Conservation (phyloP, 352 stramenopile genomes). For the Phytophthora tentaculata region DNA sequence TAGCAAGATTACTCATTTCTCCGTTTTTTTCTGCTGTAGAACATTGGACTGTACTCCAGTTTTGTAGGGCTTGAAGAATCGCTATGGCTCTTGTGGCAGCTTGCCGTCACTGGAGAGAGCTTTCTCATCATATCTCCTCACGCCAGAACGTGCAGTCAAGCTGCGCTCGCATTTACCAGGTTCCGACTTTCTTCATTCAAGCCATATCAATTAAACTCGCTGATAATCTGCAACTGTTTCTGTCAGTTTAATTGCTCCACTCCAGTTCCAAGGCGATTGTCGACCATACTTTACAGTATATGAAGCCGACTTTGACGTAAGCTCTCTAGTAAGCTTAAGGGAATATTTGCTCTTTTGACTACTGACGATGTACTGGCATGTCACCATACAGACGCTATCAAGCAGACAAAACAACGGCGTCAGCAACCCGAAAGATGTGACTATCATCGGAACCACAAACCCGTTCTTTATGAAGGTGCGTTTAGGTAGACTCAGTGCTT, state of each 20-base stretch:
- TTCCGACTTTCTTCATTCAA: constrained; percentile 19
- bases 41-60: constrained; percentile 84
- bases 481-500: neutral
- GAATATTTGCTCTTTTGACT: neutral
- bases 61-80: constrained; percentile 77
- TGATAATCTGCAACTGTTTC: constrained; percentile 16
- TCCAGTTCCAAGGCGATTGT: constrained; percentile 83
- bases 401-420: constrained; percentile 60
- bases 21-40: constrained; percentile 26
- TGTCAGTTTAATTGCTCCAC: constrained; percentile 76
- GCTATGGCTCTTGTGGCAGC: constrained; percentile 87
- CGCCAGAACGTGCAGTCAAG: constrained; percentile 82
- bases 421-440: constrained; percentile 54
- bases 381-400: constrained; percentile 48
- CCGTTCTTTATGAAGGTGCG: constrained; percentile 89
- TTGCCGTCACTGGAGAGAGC: constrained; percentile 85
- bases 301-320: constrained; percentile 84
- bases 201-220: neutral
- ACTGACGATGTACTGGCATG: constrained; percentile 3
- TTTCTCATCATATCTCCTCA: constrained; percentile 81
- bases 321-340: constrained; percentile 16
- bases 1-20: neutral
- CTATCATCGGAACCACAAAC: constrained; percentile 84
- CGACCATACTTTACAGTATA: constrained; percentile 90
- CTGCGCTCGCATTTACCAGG: constrained; percentile 81